Conservation (phyloP, 495 filamentous ascomycete genomes). For the Penicillium odoratum region DNA sequence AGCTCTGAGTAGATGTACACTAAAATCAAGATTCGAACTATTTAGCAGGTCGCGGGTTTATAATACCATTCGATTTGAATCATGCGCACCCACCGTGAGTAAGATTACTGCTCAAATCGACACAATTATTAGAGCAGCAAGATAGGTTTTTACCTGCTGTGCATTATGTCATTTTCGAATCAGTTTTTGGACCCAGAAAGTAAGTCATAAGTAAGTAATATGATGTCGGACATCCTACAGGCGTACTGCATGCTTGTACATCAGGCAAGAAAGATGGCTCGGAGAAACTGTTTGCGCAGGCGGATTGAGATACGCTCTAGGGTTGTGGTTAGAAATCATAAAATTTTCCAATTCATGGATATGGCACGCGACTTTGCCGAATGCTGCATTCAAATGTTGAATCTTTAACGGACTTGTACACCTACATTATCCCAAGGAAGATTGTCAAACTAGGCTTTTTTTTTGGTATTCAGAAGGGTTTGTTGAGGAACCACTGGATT, state of each 20-base stretch:
- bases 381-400: background rate
- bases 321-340: background rate
- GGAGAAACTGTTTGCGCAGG: background rate
- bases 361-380: background rate
- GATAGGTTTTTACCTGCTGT: background rate
- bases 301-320: background rate
- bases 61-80: background rate
- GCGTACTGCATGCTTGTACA: background rate
- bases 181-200: background rate
- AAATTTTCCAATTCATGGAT: background rate
- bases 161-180: background rate
- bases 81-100: slow-evolving; percentile 5
- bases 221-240: background rate
- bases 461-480: background rate
- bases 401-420: background rate
- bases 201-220: background rate
- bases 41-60: no score
- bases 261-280: background rate
- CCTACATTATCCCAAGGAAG: slow-evolving; percentile 1
- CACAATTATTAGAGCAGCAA: slow-evolving; percentile 6
- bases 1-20: slow-evolving; percentile 7
- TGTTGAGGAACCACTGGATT: background rate
- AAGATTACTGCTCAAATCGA: slow-evolving; percentile 6
- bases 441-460: background rate
- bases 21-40: background rate